A percentile compares a stretch with the other conserved stretches of the same genome.
These are phyloP conservation scores for Boechera retrofracta DNA, from an alignment of 345 rosid genomes.

Conservation along the genomic window DNA sequence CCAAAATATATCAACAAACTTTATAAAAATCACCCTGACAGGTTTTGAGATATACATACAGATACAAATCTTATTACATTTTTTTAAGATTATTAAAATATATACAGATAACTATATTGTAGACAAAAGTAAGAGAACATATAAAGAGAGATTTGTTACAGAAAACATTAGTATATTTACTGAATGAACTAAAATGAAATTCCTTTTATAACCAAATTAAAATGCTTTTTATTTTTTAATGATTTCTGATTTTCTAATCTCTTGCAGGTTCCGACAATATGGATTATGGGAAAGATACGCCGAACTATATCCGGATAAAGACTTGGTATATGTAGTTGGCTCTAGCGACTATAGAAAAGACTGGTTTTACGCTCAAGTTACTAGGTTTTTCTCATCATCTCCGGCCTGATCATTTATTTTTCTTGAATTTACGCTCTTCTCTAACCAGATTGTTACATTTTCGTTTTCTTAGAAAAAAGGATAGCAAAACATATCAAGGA, in stretches of 20 bases:
- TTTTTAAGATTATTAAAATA: background rate
- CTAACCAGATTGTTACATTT: constrained; percentile 22
- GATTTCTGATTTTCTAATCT: background rate
- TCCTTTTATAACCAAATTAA: background rate
- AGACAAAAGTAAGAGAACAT: background rate
- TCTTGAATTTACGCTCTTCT: background rate
- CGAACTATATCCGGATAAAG: constrained; percentile 69
- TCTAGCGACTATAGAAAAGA: constrained; percentile 69
- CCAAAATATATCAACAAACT: constrained; percentile 69
- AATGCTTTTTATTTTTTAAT: background rate
- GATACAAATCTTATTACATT: background rate
- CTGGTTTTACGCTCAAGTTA: constrained; percentile 84
- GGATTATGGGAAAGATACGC: constrained; percentile 91
- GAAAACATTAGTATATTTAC: background rate
- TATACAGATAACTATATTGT: background rate
- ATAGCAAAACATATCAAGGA: constrained; percentile 52
- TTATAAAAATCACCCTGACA: constrained; percentile 76
- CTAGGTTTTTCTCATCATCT: constrained; percentile 53
- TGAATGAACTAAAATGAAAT: background rate
- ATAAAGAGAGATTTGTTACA: background rate
- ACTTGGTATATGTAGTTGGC: constrained; percentile 71
- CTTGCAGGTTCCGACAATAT: constrained; percentile 74
- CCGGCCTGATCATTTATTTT: background rate
- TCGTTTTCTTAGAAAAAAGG: constrained; percentile 48
- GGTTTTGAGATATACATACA: constrained; percentile 42